Evolutionary conservation across 345 rosid genomes (phyloP).

Genomic region (Eucalyptus polybractea): DNA sequence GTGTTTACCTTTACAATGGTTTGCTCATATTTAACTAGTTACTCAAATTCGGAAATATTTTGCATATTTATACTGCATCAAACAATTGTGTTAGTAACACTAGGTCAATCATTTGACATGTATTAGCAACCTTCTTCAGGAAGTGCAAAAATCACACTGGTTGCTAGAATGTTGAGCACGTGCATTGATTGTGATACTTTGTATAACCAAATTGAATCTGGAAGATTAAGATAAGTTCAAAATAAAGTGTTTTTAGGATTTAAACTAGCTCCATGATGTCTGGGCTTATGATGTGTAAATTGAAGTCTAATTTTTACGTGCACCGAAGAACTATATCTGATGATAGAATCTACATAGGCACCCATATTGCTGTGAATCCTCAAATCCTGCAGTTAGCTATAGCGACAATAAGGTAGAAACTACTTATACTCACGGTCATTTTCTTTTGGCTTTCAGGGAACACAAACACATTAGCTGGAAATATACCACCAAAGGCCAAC

Average conservation of each 20-base stretch:
- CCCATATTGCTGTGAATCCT: neutral
- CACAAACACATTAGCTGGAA: slow-evolving; percentile 93
- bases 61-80: neutral
- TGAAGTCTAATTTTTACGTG: neutral
- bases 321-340: neutral
- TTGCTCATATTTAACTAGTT: neutral
- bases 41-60: neutral
- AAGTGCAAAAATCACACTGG: neutral
- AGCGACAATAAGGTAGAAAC: neutral
- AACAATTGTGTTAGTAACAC: neutral
- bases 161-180: neutral
- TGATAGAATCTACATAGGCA: neutral
- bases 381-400: neutral
- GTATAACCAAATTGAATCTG: neutral
- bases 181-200: neutral
- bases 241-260: neutral
- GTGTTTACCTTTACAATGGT: neutral
- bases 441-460: slow-evolving; percentile 32
- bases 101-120: neutral
- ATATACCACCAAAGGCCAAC: slow-evolving; percentile 96
- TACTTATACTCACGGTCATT: neutral
- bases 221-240: neutral
- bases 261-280: neutral
- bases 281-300: neutral
- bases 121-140: neutral